phyloP scores from a whole-genome alignment of 2,329 filamentous ascomycete species.

The Penicillium italicum region DNA sequence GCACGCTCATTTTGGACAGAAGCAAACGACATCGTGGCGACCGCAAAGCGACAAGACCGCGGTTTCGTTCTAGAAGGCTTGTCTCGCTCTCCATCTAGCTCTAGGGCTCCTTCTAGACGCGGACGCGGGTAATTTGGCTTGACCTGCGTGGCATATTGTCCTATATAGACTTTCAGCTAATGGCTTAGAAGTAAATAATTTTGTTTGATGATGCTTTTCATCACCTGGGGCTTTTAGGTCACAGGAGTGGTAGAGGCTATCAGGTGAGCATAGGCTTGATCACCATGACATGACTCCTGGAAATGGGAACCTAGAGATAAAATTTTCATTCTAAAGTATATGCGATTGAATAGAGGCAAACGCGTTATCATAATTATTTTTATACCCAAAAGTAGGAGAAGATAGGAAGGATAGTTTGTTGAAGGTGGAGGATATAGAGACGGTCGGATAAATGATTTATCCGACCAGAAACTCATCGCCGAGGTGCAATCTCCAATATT shows the following conservation, averaged over 20 bases:
- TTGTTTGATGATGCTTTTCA: neutral
- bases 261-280: conserved; percentile 7
- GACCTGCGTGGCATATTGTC: neutral
- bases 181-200: neutral
- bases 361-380: neutral
- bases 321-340: neutral
- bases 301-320: neutral
- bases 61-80: conserved; percentile 5
- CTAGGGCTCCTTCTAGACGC: conserved; percentile 4
- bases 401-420: neutral
- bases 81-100: conserved; percentile 16
- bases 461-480: conserved; percentile 11
- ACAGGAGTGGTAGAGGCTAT: neutral
- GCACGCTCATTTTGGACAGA: neutral
- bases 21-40: conserved; percentile 8
- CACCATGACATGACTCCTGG: neutral
- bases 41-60: conserved; percentile 5
- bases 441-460: conserved; percentile 2
- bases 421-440: neutral
- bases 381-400: neutral
- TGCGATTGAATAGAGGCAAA: neutral
- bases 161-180: neutral
- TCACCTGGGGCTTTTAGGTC: conserved; percentile 7
- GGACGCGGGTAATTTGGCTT: neutral
- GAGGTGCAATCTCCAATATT: conserved; percentile 1